Conservation (phyloP, 1,284 basidiomycete species). For the Schizophyllum amplum region DNA sequence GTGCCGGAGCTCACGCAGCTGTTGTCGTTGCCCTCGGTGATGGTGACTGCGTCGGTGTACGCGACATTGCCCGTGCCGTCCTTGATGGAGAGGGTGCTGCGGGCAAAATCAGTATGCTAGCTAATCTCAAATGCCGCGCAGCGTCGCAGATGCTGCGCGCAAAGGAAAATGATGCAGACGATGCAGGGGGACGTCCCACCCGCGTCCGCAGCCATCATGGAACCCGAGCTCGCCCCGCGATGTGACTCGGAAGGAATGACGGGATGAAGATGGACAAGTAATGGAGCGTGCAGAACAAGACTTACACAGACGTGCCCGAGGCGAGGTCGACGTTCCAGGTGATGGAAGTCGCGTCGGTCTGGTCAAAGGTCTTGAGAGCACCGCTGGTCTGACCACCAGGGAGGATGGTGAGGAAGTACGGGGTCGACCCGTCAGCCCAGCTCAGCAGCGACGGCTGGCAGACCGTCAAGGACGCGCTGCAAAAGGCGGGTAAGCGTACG, state of each 20-base stretch:
- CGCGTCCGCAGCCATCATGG: too few species aligned
- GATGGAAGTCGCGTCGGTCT: conserved; percentile 32
- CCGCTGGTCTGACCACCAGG: conserved; percentile 46
- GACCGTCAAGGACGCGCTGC: conserved; percentile 29
- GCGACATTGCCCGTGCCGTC: conserved; percentile 50
- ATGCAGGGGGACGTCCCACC: too few species aligned
- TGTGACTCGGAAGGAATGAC: too few species aligned
- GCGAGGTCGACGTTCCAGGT: conserved; percentile 61
- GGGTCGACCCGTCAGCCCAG: conserved; percentile 48
- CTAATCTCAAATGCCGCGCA: too few species aligned
- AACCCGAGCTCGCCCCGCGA: too few species aligned
- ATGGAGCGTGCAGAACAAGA: too few species aligned
- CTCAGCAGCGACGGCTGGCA: conserved; percentile 42
- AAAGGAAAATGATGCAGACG: too few species aligned
- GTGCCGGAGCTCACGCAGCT: conserved; percentile 9
- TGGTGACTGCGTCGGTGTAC: conserved; percentile 48
- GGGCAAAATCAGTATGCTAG: background rate
- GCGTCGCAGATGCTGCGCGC: too few species aligned
- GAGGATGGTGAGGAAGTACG: conserved; percentile 61
- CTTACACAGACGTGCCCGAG: conserved; percentile 48
- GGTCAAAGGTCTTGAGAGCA: conserved; percentile 45
- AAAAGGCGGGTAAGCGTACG: conserved; percentile 41
- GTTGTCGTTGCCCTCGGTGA: conserved; percentile 29
- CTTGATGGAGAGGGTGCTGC: conserved; percentile 45
- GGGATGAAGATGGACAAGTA: too few species aligned